A percentile compares a stretch with the other conserved stretches of the same genome.
phyloP scores from a whole-genome alignment of 2,329 filamentous ascomycete genomes.

The Paecilomyces sp. region DNA sequence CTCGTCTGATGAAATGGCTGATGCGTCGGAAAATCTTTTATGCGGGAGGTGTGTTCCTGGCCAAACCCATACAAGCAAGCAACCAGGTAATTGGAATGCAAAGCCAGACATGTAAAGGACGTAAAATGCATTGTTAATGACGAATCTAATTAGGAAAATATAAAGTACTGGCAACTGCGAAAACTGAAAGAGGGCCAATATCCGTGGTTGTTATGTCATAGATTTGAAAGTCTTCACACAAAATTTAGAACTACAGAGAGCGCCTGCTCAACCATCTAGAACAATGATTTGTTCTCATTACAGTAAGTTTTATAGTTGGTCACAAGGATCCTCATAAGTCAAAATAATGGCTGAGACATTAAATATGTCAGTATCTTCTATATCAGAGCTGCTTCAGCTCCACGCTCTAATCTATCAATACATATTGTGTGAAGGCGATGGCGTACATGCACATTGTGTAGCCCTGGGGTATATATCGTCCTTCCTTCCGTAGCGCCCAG shows the following conservation, averaged over 20 bases:
- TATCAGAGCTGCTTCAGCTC: not conserved
- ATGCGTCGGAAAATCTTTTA: not conserved
- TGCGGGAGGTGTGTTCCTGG: not conserved
- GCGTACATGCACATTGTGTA: not conserved
- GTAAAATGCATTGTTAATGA: no score
- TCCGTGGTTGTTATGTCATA: no score
- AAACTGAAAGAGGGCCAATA: no score
- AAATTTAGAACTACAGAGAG: not conserved
- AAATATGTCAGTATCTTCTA: not conserved
- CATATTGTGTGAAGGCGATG: not conserved
- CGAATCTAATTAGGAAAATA: no score
- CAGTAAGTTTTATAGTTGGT: no score
- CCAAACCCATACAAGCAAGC: not conserved
- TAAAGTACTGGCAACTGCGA: no score
- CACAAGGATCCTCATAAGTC: not conserved
- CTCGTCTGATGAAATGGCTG: not conserved
- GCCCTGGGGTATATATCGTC: constrained; percentile 15
- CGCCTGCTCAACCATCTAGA: no score
- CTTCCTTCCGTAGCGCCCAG: constrained; percentile 13
- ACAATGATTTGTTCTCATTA: no score
- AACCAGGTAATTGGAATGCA: not conserved
- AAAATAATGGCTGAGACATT: not conserved
- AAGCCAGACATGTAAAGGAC: no score
- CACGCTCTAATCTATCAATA: not conserved
- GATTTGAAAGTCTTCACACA: not conserved